Conservation (phyloP, 2,329 filamentous ascomycete species). For the Colletotrichum ledebouriae region DNA sequence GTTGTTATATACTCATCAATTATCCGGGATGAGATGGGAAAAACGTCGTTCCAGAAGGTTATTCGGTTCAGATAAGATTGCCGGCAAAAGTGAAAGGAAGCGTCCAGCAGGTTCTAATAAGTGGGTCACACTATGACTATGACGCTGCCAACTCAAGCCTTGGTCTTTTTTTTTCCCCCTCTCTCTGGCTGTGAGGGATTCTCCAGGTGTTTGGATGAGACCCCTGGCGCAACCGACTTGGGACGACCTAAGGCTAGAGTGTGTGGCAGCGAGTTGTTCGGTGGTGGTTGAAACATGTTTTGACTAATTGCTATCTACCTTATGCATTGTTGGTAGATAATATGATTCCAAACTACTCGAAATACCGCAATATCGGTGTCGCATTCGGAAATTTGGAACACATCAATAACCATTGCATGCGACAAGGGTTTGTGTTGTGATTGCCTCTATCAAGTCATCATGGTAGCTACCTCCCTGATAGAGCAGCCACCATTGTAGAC, state of each 20-base stretch:
- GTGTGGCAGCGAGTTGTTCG: slow-evolving; percentile 14
- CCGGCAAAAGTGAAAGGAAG: slow-evolving; percentile 5
- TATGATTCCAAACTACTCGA: slow-evolving; percentile 14
- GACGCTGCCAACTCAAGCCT: background rate
- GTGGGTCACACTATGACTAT: slow-evolving; percentile 38
- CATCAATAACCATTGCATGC: background rate
- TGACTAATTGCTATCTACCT: background rate
- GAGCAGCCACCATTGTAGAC: slow-evolving; percentile 22
- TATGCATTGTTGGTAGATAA: background rate
- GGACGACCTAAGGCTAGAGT: slow-evolving; percentile 23
- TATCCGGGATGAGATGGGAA: background rate
- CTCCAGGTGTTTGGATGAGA: slow-evolving; percentile 33
- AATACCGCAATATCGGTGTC: slow-evolving; percentile 1
- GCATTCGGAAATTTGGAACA: background rate
- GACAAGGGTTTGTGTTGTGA: slow-evolving; percentile 9
- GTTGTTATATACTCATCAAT: no score
- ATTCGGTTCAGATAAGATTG: background rate
- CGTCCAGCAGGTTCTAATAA: slow-evolving; percentile 28
- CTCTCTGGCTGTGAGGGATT: slow-evolving; percentile 23
- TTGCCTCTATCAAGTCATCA: slow-evolving; percentile 18
- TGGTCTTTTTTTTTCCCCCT: background rate
- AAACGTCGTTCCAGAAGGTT: background rate
- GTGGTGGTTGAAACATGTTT: slow-evolving; percentile 37
- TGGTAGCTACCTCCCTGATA: slow-evolving; percentile 4
- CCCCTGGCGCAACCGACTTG: slow-evolving; percentile 17